Evolutionary conservation across 495 filamentous ascomycete genomes (phyloP), one percentile per base, ranked within the genome.

Genomic region (Podospora sp.): DNA sequence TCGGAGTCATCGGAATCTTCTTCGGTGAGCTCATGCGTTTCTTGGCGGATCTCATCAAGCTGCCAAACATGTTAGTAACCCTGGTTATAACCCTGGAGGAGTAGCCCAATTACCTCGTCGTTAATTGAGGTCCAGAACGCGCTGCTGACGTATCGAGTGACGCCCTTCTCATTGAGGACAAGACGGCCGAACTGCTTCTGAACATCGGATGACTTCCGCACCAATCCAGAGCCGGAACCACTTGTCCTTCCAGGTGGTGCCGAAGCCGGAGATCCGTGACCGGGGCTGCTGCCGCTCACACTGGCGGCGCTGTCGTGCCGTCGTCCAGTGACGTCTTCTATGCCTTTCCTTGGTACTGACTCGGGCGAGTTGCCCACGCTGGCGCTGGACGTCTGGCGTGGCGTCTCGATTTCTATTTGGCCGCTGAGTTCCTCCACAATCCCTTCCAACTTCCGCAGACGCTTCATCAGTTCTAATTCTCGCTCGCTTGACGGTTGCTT

Each of bases 71-170:
- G 63, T 72, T 26, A 73, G 65, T 69, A 63, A 35, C 27, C 1
- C 50, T 20, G 29, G 1, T 18, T 22, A 20, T n/a, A 25, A n/a
- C 29, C 9, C 14, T n/a, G 35, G 33, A 20, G 20, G 52, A 55
- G 16, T 33, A 33, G 29, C 29, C 3, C 5, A 3, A 64, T 25
- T 68, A 71, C 92, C 86, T 97, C 92, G 66, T 94, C 91, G 59
- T 88, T 91, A 53, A 97, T 81, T 68, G 86, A 92, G n/a, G 90
- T 88, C 94, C 93, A 97, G 60, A 97, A 91, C 18, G 88, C 89
- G 77, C 90, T 94, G 75, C 91, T 94, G 66, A 97, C 89, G 78
- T 97, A 97, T 73, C 92, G 84, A 69, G 88, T 91, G 69, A 86
- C 88, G 2, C 90, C 89, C 58, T 87, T 84, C 71, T 96, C 91